Evolutionary conservation across 2,329 filamentous ascomycete species (phyloP).

Genomic region (Botrytis cinerea): DNA sequence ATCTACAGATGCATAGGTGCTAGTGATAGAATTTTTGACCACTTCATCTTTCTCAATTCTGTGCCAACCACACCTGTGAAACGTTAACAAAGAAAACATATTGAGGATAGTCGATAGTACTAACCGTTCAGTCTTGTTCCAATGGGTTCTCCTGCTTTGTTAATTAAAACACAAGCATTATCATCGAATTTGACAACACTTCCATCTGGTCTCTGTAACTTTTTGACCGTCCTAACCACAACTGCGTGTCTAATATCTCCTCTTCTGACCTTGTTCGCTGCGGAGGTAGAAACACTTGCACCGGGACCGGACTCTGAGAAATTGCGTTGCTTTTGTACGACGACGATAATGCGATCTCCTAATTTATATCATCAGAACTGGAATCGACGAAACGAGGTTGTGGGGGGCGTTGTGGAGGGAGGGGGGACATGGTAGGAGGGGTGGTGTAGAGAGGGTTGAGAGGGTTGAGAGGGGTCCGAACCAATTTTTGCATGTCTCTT

Average conservation of each 20-base stretch:
- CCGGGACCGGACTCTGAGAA: constrained; percentile 72
- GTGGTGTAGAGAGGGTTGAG: constrained; percentile 4
- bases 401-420: neutral
- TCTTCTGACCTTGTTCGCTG: constrained; percentile 90
- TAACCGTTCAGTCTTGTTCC: constrained; percentile 83
- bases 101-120: constrained; percentile 33
- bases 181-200: constrained; percentile 93
- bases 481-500: constrained; percentile 87
- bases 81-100: constrained; percentile 27
- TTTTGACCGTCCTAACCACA: constrained; percentile 87
- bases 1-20: constrained; percentile 76
- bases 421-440: neutral
- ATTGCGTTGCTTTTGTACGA: constrained; percentile 92
- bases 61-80: constrained; percentile 76
- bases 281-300: constrained; percentile 69
- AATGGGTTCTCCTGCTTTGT: constrained; percentile 94
- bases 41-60: constrained; percentile 88
- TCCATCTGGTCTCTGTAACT: constrained; percentile 83
- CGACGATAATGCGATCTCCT: constrained; percentile 97
- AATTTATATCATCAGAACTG: constrained; percentile 23
- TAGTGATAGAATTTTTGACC: constrained; percentile 97
- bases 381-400: neutral
- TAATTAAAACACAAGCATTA: constrained; percentile 96
- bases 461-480: constrained; percentile 48
- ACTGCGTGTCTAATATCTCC: constrained; percentile 97